Percentiles rank a stretch among this genome's conserved stretches.
Conservation (phyloP, 2,329 filamentous ascomycete genomes). For the Aspergillus nomiae region DNA sequence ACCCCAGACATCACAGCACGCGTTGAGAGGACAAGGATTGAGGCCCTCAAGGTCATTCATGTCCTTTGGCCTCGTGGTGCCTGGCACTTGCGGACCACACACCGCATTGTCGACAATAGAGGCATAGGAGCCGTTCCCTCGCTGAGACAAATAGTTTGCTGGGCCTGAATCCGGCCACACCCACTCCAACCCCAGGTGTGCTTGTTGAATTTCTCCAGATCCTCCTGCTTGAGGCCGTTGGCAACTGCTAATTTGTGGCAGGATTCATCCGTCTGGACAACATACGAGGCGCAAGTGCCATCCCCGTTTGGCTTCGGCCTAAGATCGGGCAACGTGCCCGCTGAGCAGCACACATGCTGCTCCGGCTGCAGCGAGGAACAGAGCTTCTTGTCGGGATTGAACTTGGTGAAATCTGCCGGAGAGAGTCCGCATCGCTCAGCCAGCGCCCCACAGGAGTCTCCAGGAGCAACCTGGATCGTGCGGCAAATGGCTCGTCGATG, state of each 20-base stretch:
- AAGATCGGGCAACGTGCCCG: background rate
- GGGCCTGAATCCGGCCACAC: background rate
- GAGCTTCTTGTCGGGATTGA: background rate
- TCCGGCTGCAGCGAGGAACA: background rate
- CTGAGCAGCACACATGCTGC: background rate
- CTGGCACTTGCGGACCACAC: background rate
- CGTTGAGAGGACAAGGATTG: slow-evolving; percentile 51
- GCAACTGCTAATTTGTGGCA: background rate
- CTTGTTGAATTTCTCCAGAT: background rate
- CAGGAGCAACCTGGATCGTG: slow-evolving; percentile 12
- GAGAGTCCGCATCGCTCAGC: slow-evolving; percentile 45
- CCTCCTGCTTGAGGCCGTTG: background rate
- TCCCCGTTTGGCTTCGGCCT: background rate
- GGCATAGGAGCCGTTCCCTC: background rate
- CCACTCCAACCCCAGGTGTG: background rate
- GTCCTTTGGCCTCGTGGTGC: background rate
- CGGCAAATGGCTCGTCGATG: background rate
- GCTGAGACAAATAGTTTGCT: background rate
- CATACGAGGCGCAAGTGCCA: background rate
- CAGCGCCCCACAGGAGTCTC: slow-evolving; percentile 42
- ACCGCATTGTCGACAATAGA: background rate
- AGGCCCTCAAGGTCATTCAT: slow-evolving; percentile 27
- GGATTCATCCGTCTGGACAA: background rate
- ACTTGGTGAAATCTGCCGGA: background rate
- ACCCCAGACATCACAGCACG: slow-evolving; percentile 48